These are phyloP conservation scores for Candida namnaoensis DNA, from an alignment of 805 yeast genomes.

Conservation along the genomic window DNA sequence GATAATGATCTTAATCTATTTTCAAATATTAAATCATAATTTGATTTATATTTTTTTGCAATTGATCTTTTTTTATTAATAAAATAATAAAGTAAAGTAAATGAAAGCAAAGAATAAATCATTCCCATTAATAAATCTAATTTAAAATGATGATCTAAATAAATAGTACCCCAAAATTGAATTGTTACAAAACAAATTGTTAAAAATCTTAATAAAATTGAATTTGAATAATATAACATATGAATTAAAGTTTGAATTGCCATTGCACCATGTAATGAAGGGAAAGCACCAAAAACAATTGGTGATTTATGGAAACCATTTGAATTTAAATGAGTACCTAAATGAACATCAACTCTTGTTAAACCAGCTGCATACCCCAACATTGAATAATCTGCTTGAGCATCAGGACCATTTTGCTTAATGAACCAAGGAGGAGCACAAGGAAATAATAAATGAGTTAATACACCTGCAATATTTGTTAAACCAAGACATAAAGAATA, in stretches of 20 bases:
- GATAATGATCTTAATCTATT: too few relatives aligned
- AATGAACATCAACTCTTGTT: constrained; percentile 51
- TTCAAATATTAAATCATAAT: constrained; percentile 18
- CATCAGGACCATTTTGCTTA: constrained; percentile 49
- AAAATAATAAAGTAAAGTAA: constrained; percentile 29
- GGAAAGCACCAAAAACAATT: constrained; percentile 61
- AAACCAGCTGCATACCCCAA: constrained; percentile 68
- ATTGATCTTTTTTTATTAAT: constrained; percentile 25
- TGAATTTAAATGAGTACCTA: constrained; percentile 52
- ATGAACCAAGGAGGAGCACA: constrained; percentile 74
- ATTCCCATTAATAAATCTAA: constrained; percentile 51
- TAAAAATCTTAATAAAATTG: constrained; percentile 16
- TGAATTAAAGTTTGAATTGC: constrained; percentile 37
- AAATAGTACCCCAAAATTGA: constrained; percentile 75
- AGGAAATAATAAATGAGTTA: constrained; percentile 55
- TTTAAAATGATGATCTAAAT: constrained; percentile 66
- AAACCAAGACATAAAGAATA: constrained; percentile 48
- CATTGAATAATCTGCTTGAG: constrained; percentile 48
- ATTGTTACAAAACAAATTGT: constrained; percentile 36
- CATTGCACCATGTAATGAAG: constrained; percentile 59
- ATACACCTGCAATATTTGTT: constrained; percentile 51
- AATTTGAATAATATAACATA: constrained; percentile 32
- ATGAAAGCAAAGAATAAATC: constrained; percentile 38
- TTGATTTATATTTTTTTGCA: constrained; percentile 12
- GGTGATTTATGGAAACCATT: constrained; percentile 61